These are phyloP conservation scores for Salvia hispanica DNA, from an alignment of 257 asterid species.

Conservation along the genomic window DNA sequence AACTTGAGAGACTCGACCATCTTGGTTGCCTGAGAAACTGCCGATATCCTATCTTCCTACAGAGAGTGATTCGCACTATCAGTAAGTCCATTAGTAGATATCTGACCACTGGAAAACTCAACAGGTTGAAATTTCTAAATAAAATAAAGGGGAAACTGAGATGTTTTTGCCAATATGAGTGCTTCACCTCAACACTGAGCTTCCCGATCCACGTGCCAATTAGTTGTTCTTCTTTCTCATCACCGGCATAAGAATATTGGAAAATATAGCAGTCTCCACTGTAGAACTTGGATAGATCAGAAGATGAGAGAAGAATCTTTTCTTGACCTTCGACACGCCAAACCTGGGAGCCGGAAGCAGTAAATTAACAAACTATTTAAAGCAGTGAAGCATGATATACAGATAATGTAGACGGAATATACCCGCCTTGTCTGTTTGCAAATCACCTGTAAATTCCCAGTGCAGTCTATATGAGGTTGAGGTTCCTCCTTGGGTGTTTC, in stretches of 20 bases:
- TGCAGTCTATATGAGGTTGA: conserved; percentile 80
- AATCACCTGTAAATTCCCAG: conserved; percentile 90
- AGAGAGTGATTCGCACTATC: conserved; percentile 38
- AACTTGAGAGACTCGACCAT: conserved; percentile 90
- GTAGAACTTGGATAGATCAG: conserved; percentile 88
- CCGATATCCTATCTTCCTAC: conserved; percentile 79
- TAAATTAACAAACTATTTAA: conserved; percentile 23
- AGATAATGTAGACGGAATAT: conserved; percentile 10
- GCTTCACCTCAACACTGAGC: conserved; percentile 79
- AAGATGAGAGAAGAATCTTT: conserved; percentile 67
- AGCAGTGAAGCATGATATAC: conserved; percentile 24
- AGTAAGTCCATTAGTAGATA: conserved; percentile 26
- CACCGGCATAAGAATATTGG: conserved; percentile 92
- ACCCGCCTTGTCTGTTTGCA: conserved; percentile 32
- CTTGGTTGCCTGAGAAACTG: conserved; percentile 87
- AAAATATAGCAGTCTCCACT: conserved; percentile 96
- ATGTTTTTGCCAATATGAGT: conserved; percentile 22
- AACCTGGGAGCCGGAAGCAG: conserved; percentile 54
- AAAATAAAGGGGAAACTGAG: not conserved
- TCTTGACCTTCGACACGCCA: conserved; percentile 93
- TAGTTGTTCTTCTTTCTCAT: conserved; percentile 82
- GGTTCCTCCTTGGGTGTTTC: conserved; percentile 91
- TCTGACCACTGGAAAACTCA: not conserved
- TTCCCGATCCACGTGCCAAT: conserved; percentile 98
- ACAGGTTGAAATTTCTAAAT: not conserved